These are phyloP conservation scores for Salvia hispanica DNA, from an alignment of 257 asterid genomes.

Conservation along the genomic window DNA sequence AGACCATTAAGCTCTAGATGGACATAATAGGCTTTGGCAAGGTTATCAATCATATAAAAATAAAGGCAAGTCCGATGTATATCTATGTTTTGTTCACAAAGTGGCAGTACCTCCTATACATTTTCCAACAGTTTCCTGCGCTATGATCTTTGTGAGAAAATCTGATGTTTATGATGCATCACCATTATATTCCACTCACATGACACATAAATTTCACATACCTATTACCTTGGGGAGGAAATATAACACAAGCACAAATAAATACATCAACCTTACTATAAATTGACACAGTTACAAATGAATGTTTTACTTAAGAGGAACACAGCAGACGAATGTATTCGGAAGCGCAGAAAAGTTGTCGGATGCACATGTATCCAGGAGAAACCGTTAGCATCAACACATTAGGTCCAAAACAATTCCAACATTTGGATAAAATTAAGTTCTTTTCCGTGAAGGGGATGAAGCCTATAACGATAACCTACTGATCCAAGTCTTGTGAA, in stretches of 20 bases:
- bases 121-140: background rate
- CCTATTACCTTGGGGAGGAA: background rate
- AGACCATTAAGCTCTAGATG: no score
- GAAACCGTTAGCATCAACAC: background rate
- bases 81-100: no score
- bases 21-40: background rate
- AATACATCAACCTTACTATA: background rate
- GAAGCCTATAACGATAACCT: no score
- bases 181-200: background rate
- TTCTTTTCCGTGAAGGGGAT: no score
- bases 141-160: background rate
- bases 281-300: background rate
- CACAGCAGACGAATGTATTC: no score
- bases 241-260: background rate
- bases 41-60: background rate
- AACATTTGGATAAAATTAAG: no score
- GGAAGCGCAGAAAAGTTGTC: background rate
- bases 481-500: no score
- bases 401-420: background rate
- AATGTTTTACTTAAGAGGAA: background rate
- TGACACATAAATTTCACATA: background rate
- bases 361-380: background rate
- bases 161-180: background rate
- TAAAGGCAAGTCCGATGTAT: no score
- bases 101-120: no score